These are phyloP conservation scores for Lecanicillium sp. DNA, from an alignment of 2,329 filamentous ascomycete genomes.

Conservation along the genomic window DNA sequence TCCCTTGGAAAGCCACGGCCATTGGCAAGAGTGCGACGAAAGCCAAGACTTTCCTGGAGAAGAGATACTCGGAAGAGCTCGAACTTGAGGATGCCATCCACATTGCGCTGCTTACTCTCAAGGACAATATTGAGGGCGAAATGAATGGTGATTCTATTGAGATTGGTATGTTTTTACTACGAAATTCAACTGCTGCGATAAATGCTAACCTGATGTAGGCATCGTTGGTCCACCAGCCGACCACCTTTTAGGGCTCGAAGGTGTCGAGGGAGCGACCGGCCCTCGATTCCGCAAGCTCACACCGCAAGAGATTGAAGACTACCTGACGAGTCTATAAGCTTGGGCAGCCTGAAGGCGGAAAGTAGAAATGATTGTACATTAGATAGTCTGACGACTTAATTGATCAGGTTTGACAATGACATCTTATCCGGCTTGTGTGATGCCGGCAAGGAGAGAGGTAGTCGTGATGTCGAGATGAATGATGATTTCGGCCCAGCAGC, in stretches of 20 bases:
- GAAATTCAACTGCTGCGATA: not conserved
- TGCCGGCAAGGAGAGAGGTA: conserved; percentile 15
- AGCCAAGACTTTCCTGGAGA: conserved; percentile 98
- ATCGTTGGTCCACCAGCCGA: conserved; percentile 94
- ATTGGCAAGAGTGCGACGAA: conserved; percentile 98
- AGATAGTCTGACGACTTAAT: conserved; percentile 38
- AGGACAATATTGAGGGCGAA: conserved; percentile 98
- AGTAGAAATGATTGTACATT: conserved; percentile 38
- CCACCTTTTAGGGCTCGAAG: conserved; percentile 85
- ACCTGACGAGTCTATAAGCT: conserved; percentile 89
- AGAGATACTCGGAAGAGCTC: conserved; percentile 94
- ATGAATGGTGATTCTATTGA: conserved; percentile 99
- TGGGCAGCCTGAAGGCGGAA: conserved; percentile 13
- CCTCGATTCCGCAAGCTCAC: conserved; percentile 91
- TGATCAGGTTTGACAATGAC: conserved; percentile 22
- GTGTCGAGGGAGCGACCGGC: conserved; percentile 76
- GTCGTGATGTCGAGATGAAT: conserved; percentile 36
- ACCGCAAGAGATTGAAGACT: conserved; percentile 98
- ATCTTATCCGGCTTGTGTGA: conserved; percentile 14
- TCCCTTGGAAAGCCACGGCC: conserved; percentile 98
- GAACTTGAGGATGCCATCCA: conserved; percentile 98
- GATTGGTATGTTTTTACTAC: conserved; percentile 57
- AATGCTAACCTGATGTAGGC: conserved; percentile 45
- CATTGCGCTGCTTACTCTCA: conserved; percentile 92
- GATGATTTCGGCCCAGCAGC: conserved; percentile 44